Percentiles rank a stretch among this genome's conserved stretches.
Evolutionary conservation across 1,284 basidiomycete species (phyloP).

Genomic region (Tremellales sp.): DNA sequence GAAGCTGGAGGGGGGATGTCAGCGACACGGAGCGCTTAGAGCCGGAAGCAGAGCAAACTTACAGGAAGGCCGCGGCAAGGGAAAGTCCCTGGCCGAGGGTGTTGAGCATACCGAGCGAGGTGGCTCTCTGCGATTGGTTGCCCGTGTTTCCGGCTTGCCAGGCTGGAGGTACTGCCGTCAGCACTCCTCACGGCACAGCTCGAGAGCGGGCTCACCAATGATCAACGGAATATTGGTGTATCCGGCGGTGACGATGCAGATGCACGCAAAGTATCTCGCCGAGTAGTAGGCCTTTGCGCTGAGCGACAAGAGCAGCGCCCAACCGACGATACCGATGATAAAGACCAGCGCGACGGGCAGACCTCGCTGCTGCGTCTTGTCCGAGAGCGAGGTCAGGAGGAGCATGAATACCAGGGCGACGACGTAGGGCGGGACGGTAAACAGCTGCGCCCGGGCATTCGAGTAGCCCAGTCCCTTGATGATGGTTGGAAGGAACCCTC

Average conservation of each 20-base stretch:
- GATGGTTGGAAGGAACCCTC: slow-evolving; percentile 81
- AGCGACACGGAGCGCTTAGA: neutral
- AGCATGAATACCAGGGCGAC: slow-evolving; percentile 65
- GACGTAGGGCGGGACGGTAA: slow-evolving; percentile 76
- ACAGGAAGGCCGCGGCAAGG: slow-evolving; percentile 48
- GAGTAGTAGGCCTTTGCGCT: slow-evolving; percentile 34
- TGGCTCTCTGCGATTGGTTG: slow-evolving; percentile 47
- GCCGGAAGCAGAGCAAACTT: slow-evolving; percentile 6
- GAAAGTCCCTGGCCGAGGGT: slow-evolving; percentile 50
- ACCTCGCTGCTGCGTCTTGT: slow-evolving; percentile 65
- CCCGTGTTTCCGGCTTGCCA: slow-evolving; percentile 47
- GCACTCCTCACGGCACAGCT: neutral
- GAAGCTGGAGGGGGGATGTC: slow-evolving; percentile 33
- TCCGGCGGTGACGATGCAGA: slow-evolving; percentile 46
- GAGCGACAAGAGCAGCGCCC: slow-evolving; percentile 46
- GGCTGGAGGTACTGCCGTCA: slow-evolving; percentile 11
- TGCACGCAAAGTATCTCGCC: slow-evolving; percentile 48
- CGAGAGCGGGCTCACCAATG: slow-evolving; percentile 18
- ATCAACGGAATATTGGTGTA: slow-evolving; percentile 46
- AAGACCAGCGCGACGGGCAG: slow-evolving; percentile 45
- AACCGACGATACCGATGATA: slow-evolving; percentile 47
- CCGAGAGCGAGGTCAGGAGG: slow-evolving; percentile 63
- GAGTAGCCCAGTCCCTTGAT: slow-evolving; percentile 51
- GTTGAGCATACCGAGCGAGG: slow-evolving; percentile 52
- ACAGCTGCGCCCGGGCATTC: slow-evolving; percentile 52